These are phyloP conservation scores for Colletotrichum neosansevieriae DNA, from an alignment of 2,329 filamentous ascomycete genomes.

Conservation along the genomic window DNA sequence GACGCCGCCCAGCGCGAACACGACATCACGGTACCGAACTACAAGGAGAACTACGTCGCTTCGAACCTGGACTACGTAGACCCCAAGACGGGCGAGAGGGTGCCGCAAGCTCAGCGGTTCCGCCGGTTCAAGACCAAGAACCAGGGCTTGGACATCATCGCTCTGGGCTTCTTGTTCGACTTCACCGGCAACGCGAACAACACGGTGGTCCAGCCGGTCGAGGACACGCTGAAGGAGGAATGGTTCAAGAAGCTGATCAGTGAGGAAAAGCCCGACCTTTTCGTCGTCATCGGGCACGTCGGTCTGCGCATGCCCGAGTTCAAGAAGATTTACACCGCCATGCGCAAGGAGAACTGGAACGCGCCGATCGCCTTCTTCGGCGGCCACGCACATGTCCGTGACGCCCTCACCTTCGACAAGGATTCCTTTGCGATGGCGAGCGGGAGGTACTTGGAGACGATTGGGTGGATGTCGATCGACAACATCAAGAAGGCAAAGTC, in stretches of 20 bases:
- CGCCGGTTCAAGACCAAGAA: slow-evolving; percentile 94
- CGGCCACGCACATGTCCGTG: slow-evolving; percentile 89
- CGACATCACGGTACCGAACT: slow-evolving; percentile 84
- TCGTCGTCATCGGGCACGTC: slow-evolving; percentile 88
- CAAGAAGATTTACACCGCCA: slow-evolving; percentile 80
- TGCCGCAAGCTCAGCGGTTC: slow-evolving; percentile 84
- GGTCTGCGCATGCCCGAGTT: slow-evolving; percentile 86
- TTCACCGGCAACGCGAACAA: slow-evolving; percentile 94
- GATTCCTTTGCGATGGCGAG: slow-evolving; percentile 85
- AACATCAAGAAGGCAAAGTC: slow-evolving; percentile 62
- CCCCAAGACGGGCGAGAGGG: slow-evolving; percentile 74
- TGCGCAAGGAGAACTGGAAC: slow-evolving; percentile 81
- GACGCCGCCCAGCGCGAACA: slow-evolving; percentile 84
- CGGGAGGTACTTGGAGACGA: slow-evolving; percentile 93
- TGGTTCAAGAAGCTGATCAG: slow-evolving; percentile 91
- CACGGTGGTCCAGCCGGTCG: slow-evolving; percentile 83
- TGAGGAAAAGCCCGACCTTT: slow-evolving; percentile 89
- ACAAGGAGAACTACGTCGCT: slow-evolving; percentile 82
- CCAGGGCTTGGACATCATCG: slow-evolving; percentile 83
- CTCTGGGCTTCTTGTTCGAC: slow-evolving; percentile 95
- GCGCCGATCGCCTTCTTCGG: slow-evolving; percentile 93
- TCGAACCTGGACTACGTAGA: slow-evolving; percentile 93
- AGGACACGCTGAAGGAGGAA: slow-evolving; percentile 81
- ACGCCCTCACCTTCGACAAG: slow-evolving; percentile 83
- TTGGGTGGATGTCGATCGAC: slow-evolving; percentile 91